Evolutionary conservation across 2,329 filamentous ascomycete genomes (phyloP).

Genomic region (Exophiala mesophila): DNA sequence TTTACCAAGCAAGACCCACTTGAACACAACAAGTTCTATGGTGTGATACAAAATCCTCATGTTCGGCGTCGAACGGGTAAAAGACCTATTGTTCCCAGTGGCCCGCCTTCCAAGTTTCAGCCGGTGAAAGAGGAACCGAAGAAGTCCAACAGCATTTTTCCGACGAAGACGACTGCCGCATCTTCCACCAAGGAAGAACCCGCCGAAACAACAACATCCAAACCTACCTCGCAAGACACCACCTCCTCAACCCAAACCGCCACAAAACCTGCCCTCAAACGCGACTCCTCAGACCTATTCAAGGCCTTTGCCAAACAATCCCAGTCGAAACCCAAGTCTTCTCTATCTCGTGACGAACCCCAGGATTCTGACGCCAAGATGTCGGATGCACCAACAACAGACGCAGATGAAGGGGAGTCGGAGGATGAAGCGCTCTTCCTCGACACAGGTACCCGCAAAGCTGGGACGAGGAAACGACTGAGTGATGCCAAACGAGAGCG

Average conservation of each 20-base stretch:
- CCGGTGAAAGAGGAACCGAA: conserved; percentile 26
- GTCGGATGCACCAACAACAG: conserved; percentile 12
- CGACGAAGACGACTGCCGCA: background rate
- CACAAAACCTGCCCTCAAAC: conserved; percentile 37
- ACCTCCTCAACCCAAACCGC: conserved; percentile 33
- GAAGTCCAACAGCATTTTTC: conserved; percentile 1
- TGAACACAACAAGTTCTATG: conserved; percentile 58
- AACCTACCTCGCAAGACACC: conserved; percentile 26
- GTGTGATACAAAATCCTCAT: conserved; percentile 68
- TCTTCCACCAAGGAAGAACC: conserved; percentile 8
- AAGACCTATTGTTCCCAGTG: conserved; percentile 30
- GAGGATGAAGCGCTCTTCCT: conserved; percentile 50
- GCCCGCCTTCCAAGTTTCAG: conserved; percentile 27
- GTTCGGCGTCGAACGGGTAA: conserved; percentile 51
- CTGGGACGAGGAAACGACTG: conserved; percentile 32
- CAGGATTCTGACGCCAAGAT: conserved; percentile 17
- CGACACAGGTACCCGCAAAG: conserved; percentile 34
- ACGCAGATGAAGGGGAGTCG: conserved; percentile 49
- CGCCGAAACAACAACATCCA: conserved; percentile 25
- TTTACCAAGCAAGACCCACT: conserved; percentile 56
- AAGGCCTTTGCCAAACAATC: conserved; percentile 26
- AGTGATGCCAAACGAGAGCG: conserved; percentile 23
- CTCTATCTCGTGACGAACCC: conserved; percentile 4
- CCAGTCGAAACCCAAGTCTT: conserved; percentile 19
- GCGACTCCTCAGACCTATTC: conserved; percentile 26